These are phyloP conservation scores for Carpinus fangiana DNA, from an alignment of 306 rosid species.

Conservation along the genomic window DNA sequence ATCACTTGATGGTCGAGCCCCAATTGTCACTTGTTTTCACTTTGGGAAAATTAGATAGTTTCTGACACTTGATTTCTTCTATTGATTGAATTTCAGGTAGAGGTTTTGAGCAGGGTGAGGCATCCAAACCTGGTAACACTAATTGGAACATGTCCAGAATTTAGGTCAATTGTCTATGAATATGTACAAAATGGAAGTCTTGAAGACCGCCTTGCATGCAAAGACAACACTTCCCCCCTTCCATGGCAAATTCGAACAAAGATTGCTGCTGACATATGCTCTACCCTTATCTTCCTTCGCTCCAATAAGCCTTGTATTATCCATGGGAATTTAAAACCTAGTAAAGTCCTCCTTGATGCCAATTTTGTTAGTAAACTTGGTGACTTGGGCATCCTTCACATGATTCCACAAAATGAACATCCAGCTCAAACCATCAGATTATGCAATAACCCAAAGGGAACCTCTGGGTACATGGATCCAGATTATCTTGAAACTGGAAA, in stretches of 20 bases:
- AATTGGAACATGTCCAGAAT: conserved; percentile 79
- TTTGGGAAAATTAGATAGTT: conserved; percentile 9
- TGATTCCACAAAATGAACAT: conserved; percentile 51
- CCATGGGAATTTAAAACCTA: conserved; percentile 89
- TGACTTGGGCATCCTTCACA: conserved; percentile 59
- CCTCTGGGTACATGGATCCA: conserved; percentile 65
- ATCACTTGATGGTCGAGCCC: not conserved
- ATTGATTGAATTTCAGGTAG: conserved; percentile 67
- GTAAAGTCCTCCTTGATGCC: conserved; percentile 83
- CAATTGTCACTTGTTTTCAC: not conserved
- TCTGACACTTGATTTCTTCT: conserved; percentile 21
- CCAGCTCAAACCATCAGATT: conserved; percentile 32
- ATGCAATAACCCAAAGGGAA: conserved; percentile 30
- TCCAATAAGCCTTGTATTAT: conserved; percentile 60
- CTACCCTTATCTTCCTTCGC: conserved; percentile 83
- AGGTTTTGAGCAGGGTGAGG: conserved; percentile 74
- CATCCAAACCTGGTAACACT: conserved; percentile 78
- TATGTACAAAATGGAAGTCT: conserved; percentile 78
- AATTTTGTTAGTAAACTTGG: conserved; percentile 72
- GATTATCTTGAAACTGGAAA: conserved; percentile 64
- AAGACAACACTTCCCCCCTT: conserved; percentile 54
- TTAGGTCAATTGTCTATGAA: conserved; percentile 80
- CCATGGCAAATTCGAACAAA: conserved; percentile 80
- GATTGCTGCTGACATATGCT: conserved; percentile 75
- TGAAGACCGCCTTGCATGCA: conserved; percentile 63